Percentiles rank a stretch among this genome's conserved stretches.
Evolutionary conservation across 768 basidiomycete species (phyloP).

Genomic region (Zangia roseola): DNA sequence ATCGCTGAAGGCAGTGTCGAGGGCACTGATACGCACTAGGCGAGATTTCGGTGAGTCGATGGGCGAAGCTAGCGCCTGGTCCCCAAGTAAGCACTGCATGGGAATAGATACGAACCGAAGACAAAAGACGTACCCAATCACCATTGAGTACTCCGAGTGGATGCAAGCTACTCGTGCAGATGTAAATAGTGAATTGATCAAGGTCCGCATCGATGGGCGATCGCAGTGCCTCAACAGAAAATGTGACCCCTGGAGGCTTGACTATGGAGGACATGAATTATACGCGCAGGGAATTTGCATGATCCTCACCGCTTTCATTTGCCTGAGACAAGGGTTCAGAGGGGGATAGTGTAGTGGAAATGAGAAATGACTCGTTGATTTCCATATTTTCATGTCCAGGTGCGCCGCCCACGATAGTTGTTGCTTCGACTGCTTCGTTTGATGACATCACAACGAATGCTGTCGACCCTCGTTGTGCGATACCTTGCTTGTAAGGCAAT

Average conservation of each 20-base stretch:
- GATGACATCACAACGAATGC: slow-evolving; percentile 48
- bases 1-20: slow-evolving; percentile 41
- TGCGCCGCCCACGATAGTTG: slow-evolving; percentile 4
- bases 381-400: slow-evolving; percentile 49
- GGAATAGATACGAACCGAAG: neutral
- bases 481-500: slow-evolving; percentile 76
- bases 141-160: slow-evolving; percentile 66
- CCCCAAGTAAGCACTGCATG: slow-evolving; percentile 1
- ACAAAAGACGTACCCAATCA: slow-evolving; percentile 65
- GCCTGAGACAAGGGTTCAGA: slow-evolving; percentile 10
- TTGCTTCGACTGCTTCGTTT: slow-evolving; percentile 8
- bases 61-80: slow-evolving; percentile 52
- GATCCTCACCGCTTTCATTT: slow-evolving; percentile 8
- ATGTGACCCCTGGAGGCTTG: slow-evolving; percentile 14
- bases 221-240: slow-evolving; percentile 33
- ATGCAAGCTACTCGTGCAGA: slow-evolving; percentile 62
- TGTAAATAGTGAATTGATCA: slow-evolving; percentile 59
- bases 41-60: slow-evolving; percentile 38
- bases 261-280: neutral
- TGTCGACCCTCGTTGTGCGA: slow-evolving; percentile 47
- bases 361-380: slow-evolving; percentile 73
- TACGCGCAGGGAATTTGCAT: neutral
- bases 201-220: slow-evolving; percentile 32
- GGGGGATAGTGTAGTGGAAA: slow-evolving; percentile 42
- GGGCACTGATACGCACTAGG: slow-evolving; percentile 56